Base-by-base conservation (phyloP, 2,329 filamentous ascomycete genomes). In the Xylariaceae sp. region DNA sequence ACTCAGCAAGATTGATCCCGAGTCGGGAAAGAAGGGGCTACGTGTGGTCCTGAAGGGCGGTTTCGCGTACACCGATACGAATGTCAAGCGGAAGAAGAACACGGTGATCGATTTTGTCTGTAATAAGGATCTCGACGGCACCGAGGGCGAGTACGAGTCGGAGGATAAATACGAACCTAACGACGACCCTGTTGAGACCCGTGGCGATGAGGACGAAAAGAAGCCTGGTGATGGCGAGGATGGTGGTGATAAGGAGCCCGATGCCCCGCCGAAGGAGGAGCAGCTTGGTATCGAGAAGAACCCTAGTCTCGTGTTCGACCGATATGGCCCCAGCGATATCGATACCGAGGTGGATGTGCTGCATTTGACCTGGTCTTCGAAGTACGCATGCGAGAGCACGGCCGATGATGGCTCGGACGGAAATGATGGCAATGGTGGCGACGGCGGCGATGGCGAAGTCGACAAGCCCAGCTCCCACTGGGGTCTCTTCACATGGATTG, bases 401-500 rank as follows among this genome's bases (percentile, higher is more conserved):
- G 63, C 63, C 3, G 69, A 73, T 68, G 67, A 72, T 30, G 66
- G 74, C 55, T 69, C 71, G 54, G 73, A 73, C 30, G 74, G 71
- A 37, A 76, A 78, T 77, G 76, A 66, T 75, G 66, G 74, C 55
- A 69, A 70, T 54, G 73, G 73, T 34, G 74, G 71, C 37, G 76
- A 78, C 77, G 76, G 65, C 75, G 60, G 54, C n/a, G 47, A 60
- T 77, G 52, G 75, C 78, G 13, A 77, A 76, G 77, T 78, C 45
- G 65, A 71, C 48, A 73, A 76, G 59, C 77, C 78, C 59, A 78
- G 79, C 56, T 74, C 74, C 15, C 82, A 85, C 71, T 97, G 93
- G 94, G 94, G 94, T 1, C 94, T 97, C 79, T 97, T 97, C 71
- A 97, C 93, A 15, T 99, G 94, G 94, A 84, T 97, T 70, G 84